These are phyloP conservation scores for Ramalina peruviana DNA, from an alignment of 495 filamentous ascomycete species.

Conservation along the genomic window DNA sequence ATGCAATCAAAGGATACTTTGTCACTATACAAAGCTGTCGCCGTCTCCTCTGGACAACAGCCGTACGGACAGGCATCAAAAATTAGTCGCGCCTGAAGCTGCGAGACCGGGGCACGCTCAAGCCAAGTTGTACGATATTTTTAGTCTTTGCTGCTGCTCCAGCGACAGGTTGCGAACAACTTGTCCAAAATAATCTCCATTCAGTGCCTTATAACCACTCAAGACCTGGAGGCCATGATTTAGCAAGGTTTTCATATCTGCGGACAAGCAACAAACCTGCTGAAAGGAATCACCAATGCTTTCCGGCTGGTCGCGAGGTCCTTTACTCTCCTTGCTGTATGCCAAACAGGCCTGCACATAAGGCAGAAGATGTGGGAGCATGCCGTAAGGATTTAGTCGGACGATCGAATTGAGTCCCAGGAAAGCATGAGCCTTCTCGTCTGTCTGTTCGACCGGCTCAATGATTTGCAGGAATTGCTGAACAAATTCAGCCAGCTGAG, in stretches of 20 bases:
- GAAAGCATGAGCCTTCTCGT: conserved; percentile 90
- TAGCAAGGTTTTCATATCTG: not conserved
- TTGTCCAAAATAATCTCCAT: conserved; percentile 60
- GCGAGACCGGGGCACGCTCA: not conserved
- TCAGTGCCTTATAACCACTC: conserved; percentile 69
- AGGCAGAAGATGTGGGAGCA: conserved; percentile 69
- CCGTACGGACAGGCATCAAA: no score
- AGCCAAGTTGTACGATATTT: conserved; percentile 22
- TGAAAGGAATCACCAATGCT: conserved; percentile 38
- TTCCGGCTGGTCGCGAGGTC: conserved; percentile 31
- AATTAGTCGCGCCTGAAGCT: no score
- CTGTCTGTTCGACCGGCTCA: conserved; percentile 70
- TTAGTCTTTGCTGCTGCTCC: conserved; percentile 43
- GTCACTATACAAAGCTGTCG: no score
- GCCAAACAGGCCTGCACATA: conserved; percentile 78
- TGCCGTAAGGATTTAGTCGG: conserved; percentile 74
- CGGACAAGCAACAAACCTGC: conserved; percentile 25
- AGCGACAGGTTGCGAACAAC: conserved; percentile 58
- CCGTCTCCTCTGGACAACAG: no score
- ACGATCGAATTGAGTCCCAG: conserved; percentile 78
- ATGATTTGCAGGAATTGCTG: conserved; percentile 70
- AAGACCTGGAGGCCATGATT: conserved; percentile 43
- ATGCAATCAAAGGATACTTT: no score
- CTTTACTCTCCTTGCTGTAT: conserved; percentile 45
- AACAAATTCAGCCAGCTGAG: conserved; percentile 69